Evolutionary conservation across 1,139 yeast species (phyloP), one percentile per base, ranked within the genome.

Genomic region (Nadsonia starkeyi-henricii): DNA sequence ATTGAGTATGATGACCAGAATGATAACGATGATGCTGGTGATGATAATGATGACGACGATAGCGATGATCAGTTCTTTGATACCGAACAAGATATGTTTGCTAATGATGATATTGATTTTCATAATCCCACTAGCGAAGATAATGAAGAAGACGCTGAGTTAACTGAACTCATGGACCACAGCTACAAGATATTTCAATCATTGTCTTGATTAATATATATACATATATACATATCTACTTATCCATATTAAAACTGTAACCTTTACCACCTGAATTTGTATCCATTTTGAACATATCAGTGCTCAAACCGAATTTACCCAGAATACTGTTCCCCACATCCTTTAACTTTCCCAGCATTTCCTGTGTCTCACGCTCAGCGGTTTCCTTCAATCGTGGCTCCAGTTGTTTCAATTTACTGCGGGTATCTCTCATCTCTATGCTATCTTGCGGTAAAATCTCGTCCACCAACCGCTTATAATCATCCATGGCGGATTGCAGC

Each of bases 311-410:
- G 51, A 61, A 61, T 47, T 61, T 61, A 36, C 52, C 50, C 21
- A 61, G 52, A 4, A 61, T 42, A 2, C 60, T 58, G 45, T 59
- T 61, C 33, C 65, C 65, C 41, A 61, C 52, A 41, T 60, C 63
- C 45, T 61, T 61, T 39, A 61, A 50, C 45, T 61, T 59, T 9
- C 61, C 60, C 13, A 61, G 20, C 57, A 59, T 53, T 47, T 61
- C 58, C 26, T 58, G 55, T 5, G 62, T 59, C 48, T 61, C 64
- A 12, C 46, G 46, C 37, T 60, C 50, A 44, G 60, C 62, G 17
- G 55, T 55, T 7, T 47, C 49, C 43, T 55, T 55, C 18, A 59
- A 42, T n/a, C 51, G 42, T 1, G 62, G 60, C 21, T 52, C 52
- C 20, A 58, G 28, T 36, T 45, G 41, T 12, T 44, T 45, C 18